Evolutionary conservation across 345 rosid genomes (phyloP).

Genomic region (Salix koriyanagi): DNA sequence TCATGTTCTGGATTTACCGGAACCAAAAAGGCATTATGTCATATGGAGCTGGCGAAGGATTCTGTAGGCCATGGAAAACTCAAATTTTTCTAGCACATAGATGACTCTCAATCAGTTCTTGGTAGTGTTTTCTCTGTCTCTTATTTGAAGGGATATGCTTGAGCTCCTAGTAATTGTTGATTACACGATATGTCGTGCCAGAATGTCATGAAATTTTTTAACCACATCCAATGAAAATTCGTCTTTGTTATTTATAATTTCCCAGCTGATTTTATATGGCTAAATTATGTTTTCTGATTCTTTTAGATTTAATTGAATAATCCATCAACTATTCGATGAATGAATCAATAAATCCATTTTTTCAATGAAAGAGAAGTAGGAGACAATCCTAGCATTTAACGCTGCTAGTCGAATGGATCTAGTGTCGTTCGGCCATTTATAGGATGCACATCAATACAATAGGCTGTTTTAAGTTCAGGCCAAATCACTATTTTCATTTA

Average conservation of each 20-base stretch:
- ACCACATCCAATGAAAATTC: constrained; percentile 1
- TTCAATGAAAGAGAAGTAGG: no score
- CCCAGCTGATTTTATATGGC: background rate
- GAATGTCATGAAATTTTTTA: background rate
- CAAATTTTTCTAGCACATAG: constrained; percentile 19
- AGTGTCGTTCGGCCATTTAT: no score
- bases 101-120: background rate
- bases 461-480: no score
- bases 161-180: background rate
- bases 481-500: no score
- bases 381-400: no score
- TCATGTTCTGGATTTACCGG: constrained; percentile 72
- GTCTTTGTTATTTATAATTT: background rate
- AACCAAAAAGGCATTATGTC: constrained; percentile 56
- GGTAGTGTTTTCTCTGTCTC: background rate
- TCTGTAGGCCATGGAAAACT: constrained; percentile 22
- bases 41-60: constrained; percentile 40
- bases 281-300: background rate
- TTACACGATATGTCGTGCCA: background rate
- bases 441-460: no score
- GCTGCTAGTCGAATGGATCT: no score
- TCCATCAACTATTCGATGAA: no score
- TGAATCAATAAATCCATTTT: no score
- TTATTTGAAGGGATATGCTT: background rate
- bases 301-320: no score